Base-by-base conservation (phyloP, 352 stramenopile genomes). In the Aphanomyces invadans region DNA sequence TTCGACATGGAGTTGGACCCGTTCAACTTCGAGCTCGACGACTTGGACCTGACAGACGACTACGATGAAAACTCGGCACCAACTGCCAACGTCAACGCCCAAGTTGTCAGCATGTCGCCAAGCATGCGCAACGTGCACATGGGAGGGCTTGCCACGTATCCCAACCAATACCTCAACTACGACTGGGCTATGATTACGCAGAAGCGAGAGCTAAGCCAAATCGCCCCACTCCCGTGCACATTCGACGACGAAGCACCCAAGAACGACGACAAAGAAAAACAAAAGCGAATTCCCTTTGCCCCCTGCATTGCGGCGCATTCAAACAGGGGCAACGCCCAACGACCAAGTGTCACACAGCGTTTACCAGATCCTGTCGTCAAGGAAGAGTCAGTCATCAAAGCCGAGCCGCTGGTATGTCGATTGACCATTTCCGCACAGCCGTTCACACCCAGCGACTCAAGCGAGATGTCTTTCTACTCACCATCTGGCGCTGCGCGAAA, bases 11-110 rank as follows among this genome's bases (percentile, higher is more conserved):
- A 56, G 45, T 21, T 67, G 26, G 60, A 67, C 31, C 60, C 60
- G 32, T 67, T 67, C 44, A 67, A 67, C 49, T 67, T 67, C 32
- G 60, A 67, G 21, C 45, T 67, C 4, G 60, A 67, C 45, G 33
- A 42, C n/a, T 28, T 67, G 21, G 60, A 67, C 19, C 31, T 67
- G 60, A 15, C 60, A 44, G 17, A n/a, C 1, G 28, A 65, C 26
- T 39, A 67, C 12, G 33, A 63, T 36, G 55, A 63, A n/a, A 33
- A 49, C 21, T 26, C 7, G 15, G 23, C 49, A 4, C 39, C 42
- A 7, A 9, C 28, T 7, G 12, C 57, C 2, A 67, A 57, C 26
- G n/a, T 67, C 25, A 51, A 63, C 28, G 55, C 55, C 7, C 55
- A 33, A 10, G 46, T 67, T 9, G 60, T 49, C 21, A 29, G 29